Evolutionary conservation across 2,329 filamentous ascomycete genomes (phyloP).

Genomic region (Trichoderma simmonsii): DNA sequence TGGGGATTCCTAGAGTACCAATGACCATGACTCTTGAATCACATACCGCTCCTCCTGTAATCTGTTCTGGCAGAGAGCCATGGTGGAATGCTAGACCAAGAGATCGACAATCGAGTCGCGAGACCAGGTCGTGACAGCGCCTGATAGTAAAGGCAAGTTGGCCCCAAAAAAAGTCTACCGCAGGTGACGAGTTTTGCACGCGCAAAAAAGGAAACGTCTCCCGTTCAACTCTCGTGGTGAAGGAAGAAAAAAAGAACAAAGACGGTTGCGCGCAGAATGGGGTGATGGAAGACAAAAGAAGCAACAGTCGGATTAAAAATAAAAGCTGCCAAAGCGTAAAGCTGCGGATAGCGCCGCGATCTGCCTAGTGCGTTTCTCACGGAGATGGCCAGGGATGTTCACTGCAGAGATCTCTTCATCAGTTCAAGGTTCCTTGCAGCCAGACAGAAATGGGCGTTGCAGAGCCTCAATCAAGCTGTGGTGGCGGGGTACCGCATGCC

Average conservation of each 20-base stretch:
- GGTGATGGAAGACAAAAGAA: not conserved
- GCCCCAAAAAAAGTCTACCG: not conserved
- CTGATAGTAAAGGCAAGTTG: not conserved
- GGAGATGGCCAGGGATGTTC: not conserved
- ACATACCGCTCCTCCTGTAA: conserved; percentile 81
- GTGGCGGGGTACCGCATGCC: not conserved
- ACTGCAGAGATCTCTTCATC: conserved; percentile 1
- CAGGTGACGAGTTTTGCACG: not conserved
- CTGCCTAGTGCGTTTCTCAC: conserved; percentile 12
- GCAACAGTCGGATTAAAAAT: not conserved
- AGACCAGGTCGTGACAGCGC: not conserved
- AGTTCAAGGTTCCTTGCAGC: conserved; percentile 2
- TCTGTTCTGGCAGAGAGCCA: conserved; percentile 87
- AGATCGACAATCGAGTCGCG: not conserved
- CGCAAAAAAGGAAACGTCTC: not conserved
- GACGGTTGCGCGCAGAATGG: not conserved
- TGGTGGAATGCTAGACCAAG: conserved; percentile 34
- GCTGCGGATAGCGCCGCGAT: conserved; percentile 17
- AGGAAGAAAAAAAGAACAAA: not conserved
- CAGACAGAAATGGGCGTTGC: not conserved
- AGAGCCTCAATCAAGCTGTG: not conserved
- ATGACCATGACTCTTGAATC: not conserved
- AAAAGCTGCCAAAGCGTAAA: not conserved
- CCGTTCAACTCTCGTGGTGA: not conserved
- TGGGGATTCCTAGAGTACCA: not conserved